Evolutionary conservation across 371 early-diverging fungal genomes (phyloP).

Genomic region (Globomyces sp.): DNA sequence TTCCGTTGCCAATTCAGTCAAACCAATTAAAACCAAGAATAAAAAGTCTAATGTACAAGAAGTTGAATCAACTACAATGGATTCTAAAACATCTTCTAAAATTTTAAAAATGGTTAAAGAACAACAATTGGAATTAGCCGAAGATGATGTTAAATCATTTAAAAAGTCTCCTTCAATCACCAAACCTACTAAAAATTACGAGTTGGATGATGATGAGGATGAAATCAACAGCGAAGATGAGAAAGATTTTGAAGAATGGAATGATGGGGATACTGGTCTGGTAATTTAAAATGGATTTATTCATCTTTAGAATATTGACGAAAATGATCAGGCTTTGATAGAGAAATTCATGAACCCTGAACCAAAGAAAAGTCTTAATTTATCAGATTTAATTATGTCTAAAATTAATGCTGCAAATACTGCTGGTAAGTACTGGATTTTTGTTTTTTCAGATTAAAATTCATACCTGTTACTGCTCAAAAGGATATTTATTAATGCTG

Average conservation of each 20-base stretch:
- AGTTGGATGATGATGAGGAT: constrained; percentile 9
- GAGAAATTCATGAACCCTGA: constrained; percentile 85
- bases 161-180: not conserved
- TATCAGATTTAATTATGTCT: constrained; percentile 93
- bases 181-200: not conserved
- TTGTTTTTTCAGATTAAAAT: too few species aligned
- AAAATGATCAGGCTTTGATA: constrained; percentile 52
- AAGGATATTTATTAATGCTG: too few species aligned
- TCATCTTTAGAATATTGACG: constrained; percentile 35
- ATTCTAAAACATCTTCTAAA: constrained; percentile 83
- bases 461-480: too few species aligned
- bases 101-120: constrained; percentile 83
- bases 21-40: constrained; percentile 9
- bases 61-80: constrained; percentile 60
- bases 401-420: constrained; percentile 67
- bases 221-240: constrained; percentile 26
- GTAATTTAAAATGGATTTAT: not conserved
- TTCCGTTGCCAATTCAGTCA: constrained; percentile 19
- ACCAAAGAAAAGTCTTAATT: constrained; percentile 75
- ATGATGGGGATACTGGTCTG: constrained; percentile 20
- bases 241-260: constrained; percentile 35
- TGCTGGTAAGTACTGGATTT: too few species aligned
- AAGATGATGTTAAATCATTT: not conserved
- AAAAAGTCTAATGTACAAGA: constrained; percentile 8
- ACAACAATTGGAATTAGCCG: constrained; percentile 88